These are phyloP conservation scores for Yamadazyma philogaea DNA, from an alignment of 805 yeast species.

Conservation along the genomic window DNA sequence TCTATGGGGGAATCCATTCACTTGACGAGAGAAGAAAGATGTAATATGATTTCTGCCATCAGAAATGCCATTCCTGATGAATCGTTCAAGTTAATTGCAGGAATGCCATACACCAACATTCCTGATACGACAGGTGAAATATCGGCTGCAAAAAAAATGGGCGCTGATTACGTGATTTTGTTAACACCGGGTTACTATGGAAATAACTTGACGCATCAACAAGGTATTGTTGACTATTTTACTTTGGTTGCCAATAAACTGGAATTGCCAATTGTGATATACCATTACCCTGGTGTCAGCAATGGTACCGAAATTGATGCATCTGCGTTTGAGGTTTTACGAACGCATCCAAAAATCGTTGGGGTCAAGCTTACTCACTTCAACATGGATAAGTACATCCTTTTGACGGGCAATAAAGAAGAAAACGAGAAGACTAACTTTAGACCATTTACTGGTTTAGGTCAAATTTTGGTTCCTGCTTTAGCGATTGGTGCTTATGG, in stretches of 20 bases:
- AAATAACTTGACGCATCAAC: conserved; percentile 25
- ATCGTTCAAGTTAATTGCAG: conserved; percentile 29
- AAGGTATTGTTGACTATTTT: conserved; percentile 31
- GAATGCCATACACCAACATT: conserved; percentile 26
- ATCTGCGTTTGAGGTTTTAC: conserved; percentile 23
- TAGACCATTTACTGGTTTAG: conserved; percentile 24
- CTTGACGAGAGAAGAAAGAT: conserved; percentile 29
- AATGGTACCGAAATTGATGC: conserved; percentile 27
- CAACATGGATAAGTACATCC: conserved; percentile 20
- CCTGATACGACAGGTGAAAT: conserved; percentile 26
- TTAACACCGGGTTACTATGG: conserved; percentile 37
- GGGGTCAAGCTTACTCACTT: conserved; percentile 30
- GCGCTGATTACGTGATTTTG: conserved; percentile 32
- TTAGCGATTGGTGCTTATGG: conserved; percentile 21
- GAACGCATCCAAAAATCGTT: conserved; percentile 31
- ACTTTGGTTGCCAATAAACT: conserved; percentile 27
- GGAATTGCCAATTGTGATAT: conserved; percentile 35
- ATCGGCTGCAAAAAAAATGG: conserved; percentile 22
- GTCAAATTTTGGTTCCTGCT: conserved; percentile 24
- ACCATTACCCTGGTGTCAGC: conserved; percentile 36
- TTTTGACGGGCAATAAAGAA: conserved; percentile 15
- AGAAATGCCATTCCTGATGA: conserved; percentile 29
- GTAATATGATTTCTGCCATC: conserved; percentile 20
- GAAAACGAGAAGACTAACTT: conserved; percentile 17
- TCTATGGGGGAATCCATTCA: conserved; percentile 42